Base-by-base conservation (phyloP, 2,329 filamentous ascomycete species). In the Epichloe uncinata region DNA sequence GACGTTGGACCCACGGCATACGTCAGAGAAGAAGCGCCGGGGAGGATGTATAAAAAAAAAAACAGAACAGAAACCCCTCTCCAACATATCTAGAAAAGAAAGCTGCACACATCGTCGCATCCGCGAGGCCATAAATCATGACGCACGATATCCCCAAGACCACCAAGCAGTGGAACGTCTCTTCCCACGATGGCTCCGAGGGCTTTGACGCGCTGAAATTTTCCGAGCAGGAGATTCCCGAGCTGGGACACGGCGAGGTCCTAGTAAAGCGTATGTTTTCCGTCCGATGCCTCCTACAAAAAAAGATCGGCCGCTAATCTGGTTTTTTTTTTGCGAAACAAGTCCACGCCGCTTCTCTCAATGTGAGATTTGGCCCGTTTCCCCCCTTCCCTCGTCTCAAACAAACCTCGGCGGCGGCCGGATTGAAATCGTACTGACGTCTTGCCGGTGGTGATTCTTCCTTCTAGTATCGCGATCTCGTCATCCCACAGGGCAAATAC, bases 201-300 rank as follows among this genome's bases (percentile, higher is more conserved):
- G 73, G 71, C 56, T 83, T 87, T 58, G 78, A 85, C 44, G 71
- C 70, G 41, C 71, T 88, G 37, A 65, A 72, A 57, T 75, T 77
- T 57, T 66, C 73, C 52, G 72, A 79, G 56, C 67, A 75, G 45
- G 72, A 73, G 1, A 60, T 87, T 3, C 80, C 82, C 13, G 66
- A 78, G 55, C 60, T 84, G 1, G 84, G 84, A 44, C 83, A 87
- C 49, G 77, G 77, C 53, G 80, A 90, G 26, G 83, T 88, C 5
- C 73, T 90, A 35, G 79, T 90, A 57, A 84, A 83, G 64, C 49
- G 65, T 66, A 50, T 36, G 63, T 26, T 33, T 33, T 44, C 42
- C 8, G 2, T 11, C 13, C 16, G 7, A 30, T 30, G 2, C 2
- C 26, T 30, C 26, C 7, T 30, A 9, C 26, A 8, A 30, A 8